Percentiles rank a stretch among this genome's conserved stretches.
Evolutionary conservation across 139 green algal species (phyloP).

Genomic region (Picochlorum costavermella): DNA sequence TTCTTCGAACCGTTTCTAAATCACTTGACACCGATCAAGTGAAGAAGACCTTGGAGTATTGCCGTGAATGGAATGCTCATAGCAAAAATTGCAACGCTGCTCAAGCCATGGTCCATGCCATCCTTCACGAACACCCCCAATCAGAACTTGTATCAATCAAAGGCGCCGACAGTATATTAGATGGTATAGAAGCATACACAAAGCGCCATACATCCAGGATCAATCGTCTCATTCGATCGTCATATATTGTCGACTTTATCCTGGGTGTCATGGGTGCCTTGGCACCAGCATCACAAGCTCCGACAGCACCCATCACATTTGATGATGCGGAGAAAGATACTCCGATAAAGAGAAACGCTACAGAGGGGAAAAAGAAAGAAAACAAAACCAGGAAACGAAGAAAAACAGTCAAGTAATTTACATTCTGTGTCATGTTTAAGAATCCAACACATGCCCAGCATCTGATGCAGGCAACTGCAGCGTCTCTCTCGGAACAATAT

Average conservation of each 20-base stretch:
- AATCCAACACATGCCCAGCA: not conserved
- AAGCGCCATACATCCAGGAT: conserved; percentile 70
- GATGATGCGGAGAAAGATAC: not conserved
- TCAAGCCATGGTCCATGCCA: conserved; percentile 64
- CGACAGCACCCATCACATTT: too few relatives aligned
- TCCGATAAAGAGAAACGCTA: not conserved
- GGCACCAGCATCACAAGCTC: conserved; percentile 14
- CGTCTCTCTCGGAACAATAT: not conserved
- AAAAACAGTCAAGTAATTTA: conserved; percentile 7
- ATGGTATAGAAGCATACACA: conserved; percentile 73
- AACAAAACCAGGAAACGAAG: conserved; percentile 8
- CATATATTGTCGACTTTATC: conserved; percentile 80
- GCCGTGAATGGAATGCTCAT: conserved; percentile 93
- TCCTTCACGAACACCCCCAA: conserved; percentile 41
- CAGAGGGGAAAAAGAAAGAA: not conserved
- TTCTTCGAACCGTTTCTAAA: conserved; percentile 5
- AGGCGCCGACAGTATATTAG: conserved; percentile 56
- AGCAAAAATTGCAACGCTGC: conserved; percentile 64
- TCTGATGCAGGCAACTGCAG: too few relatives aligned
- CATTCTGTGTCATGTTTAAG: not conserved
- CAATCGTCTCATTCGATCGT: conserved; percentile 67
- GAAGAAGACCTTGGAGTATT: conserved; percentile 32
- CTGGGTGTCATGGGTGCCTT: conserved; percentile 70
- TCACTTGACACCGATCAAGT: not conserved
- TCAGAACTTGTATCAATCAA: conserved; percentile 49